A percentile compares a stretch with the other conserved stretches of the same genome.
These are phyloP conservation scores for Pseudonitzschia multiseries DNA, from an alignment of 108 stramenopile genomes.

Conservation along the genomic window DNA sequence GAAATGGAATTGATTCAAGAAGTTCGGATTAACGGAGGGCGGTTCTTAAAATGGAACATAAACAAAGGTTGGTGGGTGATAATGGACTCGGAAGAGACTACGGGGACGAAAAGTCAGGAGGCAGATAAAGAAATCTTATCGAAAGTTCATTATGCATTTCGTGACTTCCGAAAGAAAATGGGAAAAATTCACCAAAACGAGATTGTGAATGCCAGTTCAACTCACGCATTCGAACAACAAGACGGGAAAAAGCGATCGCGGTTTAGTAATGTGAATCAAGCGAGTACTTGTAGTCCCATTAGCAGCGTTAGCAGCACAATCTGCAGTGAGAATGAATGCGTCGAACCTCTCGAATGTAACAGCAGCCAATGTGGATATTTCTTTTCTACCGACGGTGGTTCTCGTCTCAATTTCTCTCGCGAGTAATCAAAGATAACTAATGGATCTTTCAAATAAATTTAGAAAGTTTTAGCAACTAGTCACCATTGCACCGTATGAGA, in stretches of 20 bases:
- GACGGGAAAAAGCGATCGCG: background rate
- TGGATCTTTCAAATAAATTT: no score
- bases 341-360: background rate
- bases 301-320: background rate
- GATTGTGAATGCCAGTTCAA: background rate
- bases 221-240: background rate
- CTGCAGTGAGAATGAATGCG: background rate
- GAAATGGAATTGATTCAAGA: constrained; percentile 8
- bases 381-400: background rate
- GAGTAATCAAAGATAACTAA: background rate
- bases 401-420: background rate
- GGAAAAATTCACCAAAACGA: background rate
- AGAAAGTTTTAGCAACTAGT: no score
- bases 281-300: background rate
- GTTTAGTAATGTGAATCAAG: background rate
- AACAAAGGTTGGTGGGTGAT: constrained; percentile 8
- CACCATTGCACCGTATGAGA: no score
- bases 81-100: background rate
- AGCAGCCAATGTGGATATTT: constrained; percentile 2
- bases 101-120: background rate
- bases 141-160: constrained; percentile 15
- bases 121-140: background rate
- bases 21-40: constrained; percentile 3
- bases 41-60: constrained; percentile 12
- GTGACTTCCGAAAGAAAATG: constrained; percentile 17